Evolutionary conservation across 192 early-diverging fungal genomes (phyloP).

Genomic region (Coemansia sp.): DNA sequence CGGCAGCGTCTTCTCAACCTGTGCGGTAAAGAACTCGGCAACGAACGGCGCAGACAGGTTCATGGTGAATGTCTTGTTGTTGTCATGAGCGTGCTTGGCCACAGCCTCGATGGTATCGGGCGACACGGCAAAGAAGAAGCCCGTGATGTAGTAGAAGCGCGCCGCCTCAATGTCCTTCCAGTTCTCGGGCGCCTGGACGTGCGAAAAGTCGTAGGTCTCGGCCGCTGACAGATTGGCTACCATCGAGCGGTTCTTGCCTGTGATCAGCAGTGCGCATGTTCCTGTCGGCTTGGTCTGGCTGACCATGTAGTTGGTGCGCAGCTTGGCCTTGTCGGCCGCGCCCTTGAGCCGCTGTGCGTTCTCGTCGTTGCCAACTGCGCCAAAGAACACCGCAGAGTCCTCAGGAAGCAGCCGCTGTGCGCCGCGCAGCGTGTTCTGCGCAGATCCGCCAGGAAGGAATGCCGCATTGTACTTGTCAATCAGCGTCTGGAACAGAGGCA

Average conservation of each 20-base stretch:
- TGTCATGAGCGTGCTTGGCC: constrained; percentile 83
- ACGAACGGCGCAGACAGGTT: constrained; percentile 98
- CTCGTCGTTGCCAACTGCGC: constrained; percentile 87
- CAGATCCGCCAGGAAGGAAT: constrained; percentile 95
- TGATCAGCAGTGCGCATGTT: constrained; percentile 94
- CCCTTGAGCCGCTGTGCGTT: constrained; percentile 71
- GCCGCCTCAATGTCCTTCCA: constrained; percentile 87
- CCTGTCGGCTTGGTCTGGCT: constrained; percentile 81
- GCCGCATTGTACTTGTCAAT: constrained; percentile 67
- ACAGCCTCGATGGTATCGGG: constrained; percentile 78
- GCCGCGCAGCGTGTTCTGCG: constrained; percentile 93
- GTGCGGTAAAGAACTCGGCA: constrained; percentile 87
- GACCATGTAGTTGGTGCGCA: constrained; percentile 87
- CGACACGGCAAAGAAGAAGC: constrained; percentile 93
- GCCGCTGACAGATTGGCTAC: constrained; percentile 95
- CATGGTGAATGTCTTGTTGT: constrained; percentile 84
- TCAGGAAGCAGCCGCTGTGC: constrained; percentile 87
- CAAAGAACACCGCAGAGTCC: constrained; percentile 88
- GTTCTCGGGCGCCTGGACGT: constrained; percentile 70
- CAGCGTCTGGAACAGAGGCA: constrained; percentile 81
- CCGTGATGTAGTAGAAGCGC: constrained; percentile 89
- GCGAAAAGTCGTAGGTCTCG: constrained; percentile 75
- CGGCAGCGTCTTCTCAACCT: constrained; percentile 71
- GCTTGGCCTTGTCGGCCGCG: constrained; percentile 80
- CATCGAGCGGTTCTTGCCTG: constrained; percentile 83